Conservation (phyloP, 176 grass and related monocot species). For the Poa annua region DNA sequence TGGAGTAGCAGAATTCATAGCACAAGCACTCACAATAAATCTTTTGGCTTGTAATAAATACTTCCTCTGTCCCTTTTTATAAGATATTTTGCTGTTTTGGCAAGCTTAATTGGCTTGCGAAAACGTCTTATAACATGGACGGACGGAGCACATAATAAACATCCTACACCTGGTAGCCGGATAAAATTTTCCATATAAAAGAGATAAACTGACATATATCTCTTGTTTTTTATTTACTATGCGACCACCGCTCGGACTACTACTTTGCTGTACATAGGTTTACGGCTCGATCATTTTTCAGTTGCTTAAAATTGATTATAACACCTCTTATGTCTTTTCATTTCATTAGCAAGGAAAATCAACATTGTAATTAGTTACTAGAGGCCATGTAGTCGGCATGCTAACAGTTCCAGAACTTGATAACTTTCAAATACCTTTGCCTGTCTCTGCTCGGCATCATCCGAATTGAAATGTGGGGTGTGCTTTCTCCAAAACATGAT, state of each 20-base stretch:
- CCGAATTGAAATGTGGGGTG: slow-evolving; percentile 34
- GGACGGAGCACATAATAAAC: neutral
- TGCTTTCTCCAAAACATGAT: slow-evolving; percentile 77
- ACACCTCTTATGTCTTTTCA: neutral
- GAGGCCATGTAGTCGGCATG: neutral
- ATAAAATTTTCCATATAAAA: neutral
- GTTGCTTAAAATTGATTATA: neutral
- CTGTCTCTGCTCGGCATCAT: slow-evolving; percentile 48
- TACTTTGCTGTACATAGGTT: neutral
- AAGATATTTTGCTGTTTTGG: too few relatives aligned
- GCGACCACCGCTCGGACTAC: neutral
- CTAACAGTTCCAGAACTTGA: slow-evolving; percentile 4
- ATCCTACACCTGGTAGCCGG: neutral
- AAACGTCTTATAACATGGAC: too few relatives aligned
- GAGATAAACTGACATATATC: neutral
- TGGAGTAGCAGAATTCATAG: neutral
- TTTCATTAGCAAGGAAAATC: neutral
- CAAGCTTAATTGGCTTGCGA: too few relatives aligned
- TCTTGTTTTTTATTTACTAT: neutral
- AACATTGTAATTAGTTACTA: neutral
- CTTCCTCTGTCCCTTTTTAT: too few relatives aligned
- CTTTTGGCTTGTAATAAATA: neutral
- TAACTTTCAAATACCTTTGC: slow-evolving; percentile 55
- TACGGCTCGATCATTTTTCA: neutral
- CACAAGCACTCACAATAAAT: neutral